These are phyloP conservation scores for Claviceps sp. DNA, from an alignment of 2,329 filamentous ascomycete species.

Conservation along the genomic window DNA sequence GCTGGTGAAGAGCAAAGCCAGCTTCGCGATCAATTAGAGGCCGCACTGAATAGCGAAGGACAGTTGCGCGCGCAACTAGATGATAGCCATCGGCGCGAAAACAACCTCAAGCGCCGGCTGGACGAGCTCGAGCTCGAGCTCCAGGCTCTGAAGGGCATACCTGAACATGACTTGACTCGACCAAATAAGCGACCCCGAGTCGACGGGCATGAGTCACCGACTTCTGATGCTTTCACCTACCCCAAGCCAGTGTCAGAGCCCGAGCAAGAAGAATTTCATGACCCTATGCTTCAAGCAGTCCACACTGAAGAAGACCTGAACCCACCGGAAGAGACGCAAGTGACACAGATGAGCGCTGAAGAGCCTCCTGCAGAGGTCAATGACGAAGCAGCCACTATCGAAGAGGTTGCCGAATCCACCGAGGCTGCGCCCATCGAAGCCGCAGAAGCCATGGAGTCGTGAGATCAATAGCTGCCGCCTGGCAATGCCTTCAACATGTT, in stretches of 20 bases:
- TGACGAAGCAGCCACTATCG: neutral
- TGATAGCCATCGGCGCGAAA: conserved; percentile 64
- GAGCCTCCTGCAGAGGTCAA: neutral
- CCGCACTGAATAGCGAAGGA: conserved; percentile 24
- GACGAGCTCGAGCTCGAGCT: conserved; percentile 59
- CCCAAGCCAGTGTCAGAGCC: neutral
- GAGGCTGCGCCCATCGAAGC: neutral
- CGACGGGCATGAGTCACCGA: neutral
- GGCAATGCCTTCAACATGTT: neutral
- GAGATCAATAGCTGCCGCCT: neutral
- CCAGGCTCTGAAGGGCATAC: conserved; percentile 17
- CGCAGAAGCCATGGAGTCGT: neutral
- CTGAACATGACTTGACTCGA: conserved; percentile 7
- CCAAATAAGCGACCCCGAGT: conserved; percentile 8
- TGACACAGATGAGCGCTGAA: neutral
- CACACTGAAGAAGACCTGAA: neutral
- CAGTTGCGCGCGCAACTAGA: conserved; percentile 53
- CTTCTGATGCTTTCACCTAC: neutral
- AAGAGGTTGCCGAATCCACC: neutral
- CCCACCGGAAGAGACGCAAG: neutral
- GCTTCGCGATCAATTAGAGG: conserved; percentile 42
- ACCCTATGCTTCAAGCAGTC: neutral
- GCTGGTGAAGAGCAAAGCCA: conserved; percentile 41
- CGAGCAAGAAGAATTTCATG: conserved; percentile 1
- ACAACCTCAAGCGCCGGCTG: conserved; percentile 68